Evolutionary conservation across 306 rosid species (phyloP), one percentile per base, ranked within the genome.

Genomic region (Cotoneaster glaucophyllus): DNA sequence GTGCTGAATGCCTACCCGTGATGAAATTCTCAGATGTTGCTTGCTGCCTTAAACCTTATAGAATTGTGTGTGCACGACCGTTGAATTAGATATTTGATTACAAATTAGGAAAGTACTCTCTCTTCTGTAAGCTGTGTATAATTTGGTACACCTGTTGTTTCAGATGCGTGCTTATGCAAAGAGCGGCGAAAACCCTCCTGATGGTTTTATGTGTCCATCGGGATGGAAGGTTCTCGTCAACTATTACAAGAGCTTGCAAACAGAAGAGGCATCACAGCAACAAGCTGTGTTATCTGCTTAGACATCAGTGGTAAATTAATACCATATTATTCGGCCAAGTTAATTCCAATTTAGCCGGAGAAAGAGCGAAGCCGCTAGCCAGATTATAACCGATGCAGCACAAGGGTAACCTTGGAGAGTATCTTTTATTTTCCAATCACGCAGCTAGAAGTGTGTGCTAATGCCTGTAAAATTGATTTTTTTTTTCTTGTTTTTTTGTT

Each of bases 151-250:
- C 39, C 43, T 56, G 15, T 70, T 56, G 69, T 67, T 58, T 77
- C 82, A 96, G 99, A 96, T 96, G 99, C 84, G 99, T 28, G 83
- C 85, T 84, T 96, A 25, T 78, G 99, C 99, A 4, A 92, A 82
- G 84, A 96, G 76, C 0, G 97, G 99, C 0, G 97, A 96, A 86
- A 86, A 84, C 84, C 99, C 97, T 26, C 99, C 99, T 0, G 93
- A 92, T 58, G 99, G 99, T 45, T 96, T 96, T 69, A 96, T 96
- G 99, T 96, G 98, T 67, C 98, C 98, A 15, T 79, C 87, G 37
- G 99, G 99, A 74, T 92, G 99, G 99, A 86, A 87, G 76, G 99
- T 92, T 76, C 90, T 96, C 53, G 98, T 92, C 43, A 80, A 88
- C 52, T 89, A 96, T 72, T 92, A 96, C 71, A 73, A 92, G 86